Base-by-base conservation (phyloP, 1,284 basidiomycete genomes). In the Chiua sp. region DNA sequence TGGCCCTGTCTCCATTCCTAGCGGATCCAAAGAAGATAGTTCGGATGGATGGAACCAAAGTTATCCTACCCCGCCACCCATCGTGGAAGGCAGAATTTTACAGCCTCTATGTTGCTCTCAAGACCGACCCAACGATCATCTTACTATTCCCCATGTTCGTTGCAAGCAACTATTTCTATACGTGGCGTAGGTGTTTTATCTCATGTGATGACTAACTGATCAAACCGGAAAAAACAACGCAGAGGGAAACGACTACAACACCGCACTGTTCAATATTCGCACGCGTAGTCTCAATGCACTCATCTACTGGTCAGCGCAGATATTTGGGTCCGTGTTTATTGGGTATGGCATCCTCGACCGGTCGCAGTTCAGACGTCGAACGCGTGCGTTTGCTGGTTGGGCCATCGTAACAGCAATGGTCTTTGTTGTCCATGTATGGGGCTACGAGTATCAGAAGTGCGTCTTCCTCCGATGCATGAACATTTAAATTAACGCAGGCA, bases 121-220 rank as follows among this genome's bases (percentile, higher is more conserved):
- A 68, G 63, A 84, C 79, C 15, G 87, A 88, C 65, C 87, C 87
- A 1, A 74, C 80, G 72, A 81, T 88, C 57, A 53, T 88, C 22
- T 70, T 88, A 15, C 75, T 88, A 28, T 87, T 88, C 75, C 87
- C 87, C 11, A 85, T 88, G 82, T 88, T 88, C 75, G 82, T 92
- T 60, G 84, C 87, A 7, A 87, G 87, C 50, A 92, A 92, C 72
- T 92, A 88, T 83, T 91, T 91, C 73, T 90, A 91, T 51, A 75
- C 71, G 1, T 72, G 71, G 71, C 71, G 74, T 75, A 47, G 60
- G 74, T 59, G 23, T 47, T 18, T 32, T 22, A 39, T 30, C 16
- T 28, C 12, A 7, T 22, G 10, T 15, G 22, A 32, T n/a, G 32
- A 52, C 39, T 35, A 65, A 33, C 49, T 59, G 28, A 65, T 23